Percentiles rank a stretch among this genome's conserved stretches.
These are phyloP conservation scores for Scytalidium lignicola DNA, from an alignment of 2,329 filamentous ascomycete genomes.

Conservation along the genomic window DNA sequence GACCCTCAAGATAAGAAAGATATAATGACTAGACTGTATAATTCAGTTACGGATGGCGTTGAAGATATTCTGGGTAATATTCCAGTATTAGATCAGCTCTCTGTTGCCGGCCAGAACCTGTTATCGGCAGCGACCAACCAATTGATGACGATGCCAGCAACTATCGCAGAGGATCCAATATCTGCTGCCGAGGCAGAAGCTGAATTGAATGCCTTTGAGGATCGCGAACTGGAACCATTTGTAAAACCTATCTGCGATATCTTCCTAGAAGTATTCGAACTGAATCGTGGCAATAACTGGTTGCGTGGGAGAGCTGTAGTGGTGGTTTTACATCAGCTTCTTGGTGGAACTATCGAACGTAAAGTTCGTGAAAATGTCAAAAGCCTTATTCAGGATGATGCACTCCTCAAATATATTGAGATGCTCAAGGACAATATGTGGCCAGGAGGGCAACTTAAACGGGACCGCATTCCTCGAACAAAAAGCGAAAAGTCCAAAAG, in stretches of 20 bases:
- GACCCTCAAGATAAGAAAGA: conserved; percentile 67
- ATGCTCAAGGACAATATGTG: conserved; percentile 74
- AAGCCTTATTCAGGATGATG: conserved; percentile 69
- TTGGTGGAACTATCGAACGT: conserved; percentile 92
- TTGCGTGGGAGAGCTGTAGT: conserved; percentile 91
- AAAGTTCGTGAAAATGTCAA: conserved; percentile 85
- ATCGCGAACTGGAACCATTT: conserved; percentile 84
- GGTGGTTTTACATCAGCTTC: conserved; percentile 89
- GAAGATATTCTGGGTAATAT: conserved; percentile 97
- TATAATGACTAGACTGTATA: conserved; percentile 91
- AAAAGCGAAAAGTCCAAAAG: conserved; percentile 71
- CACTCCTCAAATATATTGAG: conserved; percentile 68
- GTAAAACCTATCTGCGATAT: conserved; percentile 98
- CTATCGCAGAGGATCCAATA: conserved; percentile 43
- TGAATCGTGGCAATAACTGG: conserved; percentile 96
- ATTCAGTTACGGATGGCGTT: conserved; percentile 95
- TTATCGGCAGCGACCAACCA: conserved; percentile 70
- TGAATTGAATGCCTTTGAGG: conserved; percentile 88
- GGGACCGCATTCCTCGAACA: conserved; percentile 52
- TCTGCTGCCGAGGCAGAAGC: conserved; percentile 78
- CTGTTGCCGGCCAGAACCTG: conserved; percentile 85
- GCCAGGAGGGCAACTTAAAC: conserved; percentile 60
- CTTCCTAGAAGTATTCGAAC: conserved; percentile 90
- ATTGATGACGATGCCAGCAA: conserved; percentile 50
- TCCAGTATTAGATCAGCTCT: conserved; percentile 89